A percentile compares a stretch with the other conserved stretches of the same genome.
Evolutionary conservation across 2,329 filamentous ascomycete genomes (phyloP).

Genomic region (Xylaria sp.): DNA sequence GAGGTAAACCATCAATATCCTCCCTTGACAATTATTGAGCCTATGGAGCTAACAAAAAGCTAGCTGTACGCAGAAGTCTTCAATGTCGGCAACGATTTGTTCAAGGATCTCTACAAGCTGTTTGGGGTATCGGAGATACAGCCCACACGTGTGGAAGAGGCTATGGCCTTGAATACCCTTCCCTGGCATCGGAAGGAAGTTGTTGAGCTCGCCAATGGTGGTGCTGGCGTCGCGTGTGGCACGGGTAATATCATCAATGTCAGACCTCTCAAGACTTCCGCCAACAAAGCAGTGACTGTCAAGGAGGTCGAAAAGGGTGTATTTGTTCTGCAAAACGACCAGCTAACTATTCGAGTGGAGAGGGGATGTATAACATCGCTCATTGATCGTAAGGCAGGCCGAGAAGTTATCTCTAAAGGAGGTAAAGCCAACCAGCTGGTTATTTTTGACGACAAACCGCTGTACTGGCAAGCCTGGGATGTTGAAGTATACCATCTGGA

Average conservation of each 20-base stretch:
- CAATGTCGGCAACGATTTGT: slow-evolving; percentile 75
- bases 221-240: slow-evolving; percentile 66
- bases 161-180: slow-evolving; percentile 82
- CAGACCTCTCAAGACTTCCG: slow-evolving; percentile 56
- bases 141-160: slow-evolving; percentile 55
- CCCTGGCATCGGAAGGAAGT: slow-evolving; percentile 85
- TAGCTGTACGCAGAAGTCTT: slow-evolving; percentile 86
- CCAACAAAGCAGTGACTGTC: slow-evolving; percentile 62
- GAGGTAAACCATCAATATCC: slow-evolving; percentile 60
- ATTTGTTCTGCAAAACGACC: slow-evolving; percentile 82
- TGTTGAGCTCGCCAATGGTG: slow-evolving; percentile 67
- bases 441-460: slow-evolving; percentile 94
- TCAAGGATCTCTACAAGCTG: slow-evolving; percentile 74
- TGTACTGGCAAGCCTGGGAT: slow-evolving; percentile 98
- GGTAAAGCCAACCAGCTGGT: slow-evolving; percentile 90
- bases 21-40: not conserved
- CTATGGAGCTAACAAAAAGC: slow-evolving; percentile 17
- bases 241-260: slow-evolving; percentile 62
- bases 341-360: slow-evolving; percentile 77
- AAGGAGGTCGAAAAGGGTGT: slow-evolving; percentile 65
- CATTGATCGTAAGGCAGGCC: slow-evolving; percentile 75
- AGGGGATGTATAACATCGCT: slow-evolving; percentile 85
- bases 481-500: slow-evolving; percentile 96
- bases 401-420: slow-evolving; percentile 79
- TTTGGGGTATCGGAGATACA: slow-evolving; percentile 68